These are phyloP conservation scores for Coemansia sp. DNA, from an alignment of 192 early-diverging fungal species.

Conservation along the genomic window DNA sequence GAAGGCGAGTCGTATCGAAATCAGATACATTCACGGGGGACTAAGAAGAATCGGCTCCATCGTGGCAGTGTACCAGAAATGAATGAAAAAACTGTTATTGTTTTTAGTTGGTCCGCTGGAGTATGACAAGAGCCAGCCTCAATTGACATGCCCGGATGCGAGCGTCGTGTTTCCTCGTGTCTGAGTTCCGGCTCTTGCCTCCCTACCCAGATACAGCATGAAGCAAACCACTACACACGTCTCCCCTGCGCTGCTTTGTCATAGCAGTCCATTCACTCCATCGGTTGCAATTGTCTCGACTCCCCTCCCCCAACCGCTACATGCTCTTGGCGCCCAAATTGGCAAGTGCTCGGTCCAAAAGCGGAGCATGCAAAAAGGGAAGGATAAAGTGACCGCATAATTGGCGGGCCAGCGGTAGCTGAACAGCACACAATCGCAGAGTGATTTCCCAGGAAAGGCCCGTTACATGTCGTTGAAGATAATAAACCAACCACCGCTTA, in stretches of 20 bases:
- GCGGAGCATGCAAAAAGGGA: neutral
- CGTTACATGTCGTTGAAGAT: neutral
- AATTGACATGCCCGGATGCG: constrained; percentile 2
- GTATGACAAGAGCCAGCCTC: constrained; percentile 4
- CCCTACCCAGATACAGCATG: neutral
- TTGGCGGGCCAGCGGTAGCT: neutral
- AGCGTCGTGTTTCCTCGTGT: neutral
- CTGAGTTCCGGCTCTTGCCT: neutral
- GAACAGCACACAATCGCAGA: neutral
- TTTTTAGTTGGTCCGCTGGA: neutral
- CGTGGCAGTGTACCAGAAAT: neutral
- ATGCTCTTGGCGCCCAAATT: neutral
- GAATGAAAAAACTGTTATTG: constrained; percentile 3
- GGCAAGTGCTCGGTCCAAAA: neutral
- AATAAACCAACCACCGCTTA: neutral
- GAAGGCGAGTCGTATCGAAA: constrained; percentile 1
- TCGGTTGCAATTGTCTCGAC: neutral
- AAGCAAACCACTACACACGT: neutral
- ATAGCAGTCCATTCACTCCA: neutral
- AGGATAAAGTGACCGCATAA: neutral
- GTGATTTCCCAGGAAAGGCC: neutral
- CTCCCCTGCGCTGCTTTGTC: constrained; percentile 12
- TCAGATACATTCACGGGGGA: constrained; percentile 1
- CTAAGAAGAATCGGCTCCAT: neutral
- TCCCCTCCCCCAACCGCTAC: constrained; percentile 3